Percentiles rank a stretch among this genome's conserved stretches.
These are phyloP conservation scores for Gigaspora rosea DNA, from an alignment of 192 early-diverging fungal genomes.

Conservation along the genomic window DNA sequence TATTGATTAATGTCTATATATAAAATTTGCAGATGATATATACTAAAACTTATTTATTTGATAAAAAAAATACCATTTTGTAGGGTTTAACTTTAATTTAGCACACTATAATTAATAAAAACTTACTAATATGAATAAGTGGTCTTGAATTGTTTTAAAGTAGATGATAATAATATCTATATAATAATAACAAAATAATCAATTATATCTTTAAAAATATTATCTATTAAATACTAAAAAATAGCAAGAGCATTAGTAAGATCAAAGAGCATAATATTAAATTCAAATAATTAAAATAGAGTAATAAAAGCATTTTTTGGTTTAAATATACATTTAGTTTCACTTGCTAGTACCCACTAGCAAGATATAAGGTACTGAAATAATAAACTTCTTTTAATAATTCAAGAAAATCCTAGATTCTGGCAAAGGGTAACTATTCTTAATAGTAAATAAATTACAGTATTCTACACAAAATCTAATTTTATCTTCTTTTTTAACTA, in stretches of 20 bases:
- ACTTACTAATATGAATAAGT: background rate
- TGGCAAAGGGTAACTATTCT: conserved; percentile 55
- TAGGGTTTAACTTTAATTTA: background rate
- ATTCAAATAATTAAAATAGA: conserved; percentile 33
- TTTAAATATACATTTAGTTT: conserved; percentile 18
- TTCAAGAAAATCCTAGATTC: conserved; percentile 48
- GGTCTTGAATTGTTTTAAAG: background rate
- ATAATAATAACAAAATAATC: background rate
- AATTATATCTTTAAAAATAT: no score
- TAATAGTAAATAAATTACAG: conserved; percentile 39
- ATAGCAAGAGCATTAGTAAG: conserved; percentile 12
- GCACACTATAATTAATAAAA: background rate
- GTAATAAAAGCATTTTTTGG: conserved; percentile 31
- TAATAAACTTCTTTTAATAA: conserved; percentile 33
- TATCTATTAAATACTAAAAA: background rate
- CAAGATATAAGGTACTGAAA: no score
- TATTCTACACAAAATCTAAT: no score
- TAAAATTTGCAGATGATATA: no score
- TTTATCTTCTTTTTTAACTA: conserved; percentile 25
- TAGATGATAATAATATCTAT: background rate
- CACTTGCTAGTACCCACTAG: conserved; percentile 43
- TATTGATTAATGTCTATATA: no score
- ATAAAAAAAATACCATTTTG: no score
- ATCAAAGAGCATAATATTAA: conserved; percentile 38
- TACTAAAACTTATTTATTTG: background rate